Percentiles rank a stretch among this genome's conserved stretches.
These are phyloP conservation scores for Citrus reticulata DNA, from an alignment of 345 rosid species.

Conservation along the genomic window DNA sequence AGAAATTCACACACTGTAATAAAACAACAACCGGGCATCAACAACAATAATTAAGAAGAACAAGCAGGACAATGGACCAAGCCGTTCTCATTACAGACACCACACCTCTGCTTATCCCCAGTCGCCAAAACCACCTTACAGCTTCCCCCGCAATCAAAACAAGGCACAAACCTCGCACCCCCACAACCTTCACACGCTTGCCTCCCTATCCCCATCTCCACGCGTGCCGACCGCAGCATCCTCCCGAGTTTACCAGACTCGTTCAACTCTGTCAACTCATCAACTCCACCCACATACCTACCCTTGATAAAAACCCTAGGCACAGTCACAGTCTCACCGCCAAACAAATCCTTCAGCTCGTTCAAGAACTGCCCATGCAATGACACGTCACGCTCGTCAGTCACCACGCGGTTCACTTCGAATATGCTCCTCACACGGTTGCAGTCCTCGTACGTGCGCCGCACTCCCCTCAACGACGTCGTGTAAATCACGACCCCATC, in stretches of 20 bases:
- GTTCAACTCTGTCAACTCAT: constrained; percentile 61
- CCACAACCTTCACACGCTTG: constrained; percentile 85
- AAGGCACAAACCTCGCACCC: constrained; percentile 82
- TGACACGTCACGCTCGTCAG: constrained; percentile 87
- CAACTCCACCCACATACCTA: constrained; percentile 76
- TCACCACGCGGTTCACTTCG: constrained; percentile 61
- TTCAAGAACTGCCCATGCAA: constrained; percentile 62
- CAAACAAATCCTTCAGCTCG: constrained; percentile 57
- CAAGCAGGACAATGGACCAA: constrained; percentile 74
- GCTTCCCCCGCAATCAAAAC: constrained; percentile 86
- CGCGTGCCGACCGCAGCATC: constrained; percentile 59
- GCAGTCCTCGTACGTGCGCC: constrained; percentile 77
- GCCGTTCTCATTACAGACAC: constrained; percentile 84
- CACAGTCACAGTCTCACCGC: constrained; percentile 43
- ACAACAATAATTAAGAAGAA: constrained; percentile 2
- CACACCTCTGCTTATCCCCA: constrained; percentile 58
- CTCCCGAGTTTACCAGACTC: constrained; percentile 68
- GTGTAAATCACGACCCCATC: constrained; percentile 71
- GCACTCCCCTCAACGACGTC: constrained; percentile 86
- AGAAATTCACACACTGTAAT: not conserved
- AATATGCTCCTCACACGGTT: constrained; percentile 39
- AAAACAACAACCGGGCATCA: not conserved
- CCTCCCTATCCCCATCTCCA: constrained; percentile 66
- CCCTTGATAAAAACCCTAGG: constrained; percentile 88
- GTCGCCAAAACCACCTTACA: constrained; percentile 54